Conservation (phyloP, 2,329 filamentous ascomycete genomes). For the Didymella arachidicola region DNA sequence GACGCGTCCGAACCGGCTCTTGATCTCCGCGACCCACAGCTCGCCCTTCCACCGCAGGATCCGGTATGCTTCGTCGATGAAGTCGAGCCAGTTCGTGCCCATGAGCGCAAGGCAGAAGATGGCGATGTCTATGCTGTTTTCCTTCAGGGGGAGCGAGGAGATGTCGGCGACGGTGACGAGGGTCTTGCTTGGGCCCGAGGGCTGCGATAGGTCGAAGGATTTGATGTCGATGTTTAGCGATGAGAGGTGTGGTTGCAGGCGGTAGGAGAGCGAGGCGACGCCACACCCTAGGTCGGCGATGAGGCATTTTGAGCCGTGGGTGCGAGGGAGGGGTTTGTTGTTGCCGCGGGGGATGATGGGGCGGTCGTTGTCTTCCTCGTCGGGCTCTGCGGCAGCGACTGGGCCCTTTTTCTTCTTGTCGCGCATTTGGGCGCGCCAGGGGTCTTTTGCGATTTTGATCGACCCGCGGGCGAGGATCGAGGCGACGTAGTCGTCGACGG, state of each 20-base stretch:
- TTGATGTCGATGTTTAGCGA: slow-evolving; percentile 76
- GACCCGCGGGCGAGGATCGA: slow-evolving; percentile 74
- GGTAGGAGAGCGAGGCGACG: slow-evolving; percentile 80
- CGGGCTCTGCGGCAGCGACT: slow-evolving; percentile 18
- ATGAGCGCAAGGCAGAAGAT: slow-evolving; percentile 97
- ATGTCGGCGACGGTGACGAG: slow-evolving; percentile 91
- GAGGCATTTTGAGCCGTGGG: slow-evolving; percentile 70
- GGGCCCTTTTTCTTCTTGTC: slow-evolving; percentile 40
- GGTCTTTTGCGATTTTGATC: slow-evolving; percentile 50
- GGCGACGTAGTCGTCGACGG: slow-evolving; percentile 84
- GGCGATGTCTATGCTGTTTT: slow-evolving; percentile 81
- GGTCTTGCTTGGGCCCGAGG: slow-evolving; percentile 72
- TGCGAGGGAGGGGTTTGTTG: slow-evolving; percentile 70
- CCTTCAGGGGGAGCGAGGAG: slow-evolving; percentile 76
- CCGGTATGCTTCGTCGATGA: slow-evolving; percentile 94
- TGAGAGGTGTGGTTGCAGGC: slow-evolving; percentile 68
- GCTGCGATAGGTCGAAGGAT: slow-evolving; percentile 86
- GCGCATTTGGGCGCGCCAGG: slow-evolving; percentile 53
- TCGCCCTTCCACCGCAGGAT: slow-evolving; percentile 93
- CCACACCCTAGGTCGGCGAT: slow-evolving; percentile 95
- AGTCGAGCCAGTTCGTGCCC: slow-evolving; percentile 98
- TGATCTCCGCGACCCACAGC: slow-evolving; percentile 97
- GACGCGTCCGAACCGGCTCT: slow-evolving; percentile 81
- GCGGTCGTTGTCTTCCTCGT: slow-evolving; percentile 18
- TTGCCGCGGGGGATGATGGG: slow-evolving; percentile 26